Evolutionary conservation across 768 basidiomycete species (phyloP), one percentile per base, ranked within the genome.

Genomic region (Boletellus sp.): DNA sequence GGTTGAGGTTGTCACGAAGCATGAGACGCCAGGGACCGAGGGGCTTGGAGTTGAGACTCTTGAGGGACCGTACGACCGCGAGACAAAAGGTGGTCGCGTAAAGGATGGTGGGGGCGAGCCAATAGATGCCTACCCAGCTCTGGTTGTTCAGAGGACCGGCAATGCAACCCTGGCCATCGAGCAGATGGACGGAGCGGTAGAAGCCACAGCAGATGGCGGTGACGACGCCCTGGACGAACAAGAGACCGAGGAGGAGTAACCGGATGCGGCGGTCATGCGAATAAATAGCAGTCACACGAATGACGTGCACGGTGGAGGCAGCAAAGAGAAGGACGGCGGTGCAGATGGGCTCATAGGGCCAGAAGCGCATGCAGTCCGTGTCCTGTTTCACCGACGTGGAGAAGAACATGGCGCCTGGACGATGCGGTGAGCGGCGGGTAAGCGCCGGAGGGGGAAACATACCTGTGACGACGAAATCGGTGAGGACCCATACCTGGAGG

Each of bases 1-100:
- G 81, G 70, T 91, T 91, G 56, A 92, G 80, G 15, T 88, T 87
- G 64, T 92, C 90, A 52, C 90, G 87, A 53, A 92, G 85, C 88
- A 91, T 91, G 57, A 92, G 76, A 62, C 90, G 89, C 90, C 90
- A 92, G 26, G 76, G 74, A 47, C 73, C 75, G 47, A 90, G 68
- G 2, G 71, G 77, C 59, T 85, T 89, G 47, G 47, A 32, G 16
- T 55, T 52, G 26, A 62, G 62, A 22, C 62, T 63, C 37, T 41
- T 33, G 15, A 66, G 28, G 28, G 63, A 68, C 17, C 63, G 60
- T 10, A 17, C 24, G 13, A 68, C 32, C 22, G 63, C 62, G 36
- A 64, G 53, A n/a, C 43, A 24, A 19, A 65, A 69, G 7, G 63
- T 63, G 41, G 60, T 56, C 8, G 61, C 78, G 51, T 67, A 89